A percentile compares a stretch with the other conserved stretches of the same genome.
Evolutionary conservation across 331 rosid genomes (phyloP).

Genomic region (Acacia concinna): DNA sequence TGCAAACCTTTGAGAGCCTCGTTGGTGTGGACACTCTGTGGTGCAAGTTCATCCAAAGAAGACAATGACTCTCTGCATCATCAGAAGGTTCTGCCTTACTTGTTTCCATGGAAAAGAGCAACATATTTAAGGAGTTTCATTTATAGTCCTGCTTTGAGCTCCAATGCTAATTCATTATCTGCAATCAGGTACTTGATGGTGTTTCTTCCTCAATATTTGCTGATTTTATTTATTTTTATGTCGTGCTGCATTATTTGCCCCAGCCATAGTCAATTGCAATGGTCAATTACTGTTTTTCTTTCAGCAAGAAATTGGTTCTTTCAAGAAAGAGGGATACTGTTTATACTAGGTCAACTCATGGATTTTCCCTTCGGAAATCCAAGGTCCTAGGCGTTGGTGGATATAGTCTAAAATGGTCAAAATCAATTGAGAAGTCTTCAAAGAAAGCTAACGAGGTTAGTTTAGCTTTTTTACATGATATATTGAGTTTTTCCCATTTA

Average conservation of each 20-base stretch:
- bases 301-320: constrained; percentile 76
- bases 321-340: constrained; percentile 86
- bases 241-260: constrained; percentile 20
- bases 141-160: constrained; percentile 47
- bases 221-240: background rate
- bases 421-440: constrained; percentile 86
- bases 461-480: constrained; percentile 25
- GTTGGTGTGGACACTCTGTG: constrained; percentile 80
- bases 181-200: constrained; percentile 59
- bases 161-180: constrained; percentile 52
- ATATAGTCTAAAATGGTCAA: constrained; percentile 96
- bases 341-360: constrained; percentile 81
- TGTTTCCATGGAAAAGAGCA: constrained; percentile 91
- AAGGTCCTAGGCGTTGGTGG: constrained; percentile 93
- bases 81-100: constrained; percentile 65
- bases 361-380: constrained; percentile 89
- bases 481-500: background rate
- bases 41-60: constrained; percentile 47
- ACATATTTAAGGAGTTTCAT: constrained; percentile 53
- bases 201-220: constrained; percentile 22
- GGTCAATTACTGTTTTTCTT: constrained; percentile 33
- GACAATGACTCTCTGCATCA: constrained; percentile 37
- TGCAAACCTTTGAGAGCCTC: constrained; percentile 62
- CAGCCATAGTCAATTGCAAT: constrained; percentile 31
- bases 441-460: constrained; percentile 96